Evolutionary conservation across 2,329 filamentous ascomycete genomes (phyloP), one percentile per base, ranked within the genome.

Genomic region (Aspergillus awamori): DNA sequence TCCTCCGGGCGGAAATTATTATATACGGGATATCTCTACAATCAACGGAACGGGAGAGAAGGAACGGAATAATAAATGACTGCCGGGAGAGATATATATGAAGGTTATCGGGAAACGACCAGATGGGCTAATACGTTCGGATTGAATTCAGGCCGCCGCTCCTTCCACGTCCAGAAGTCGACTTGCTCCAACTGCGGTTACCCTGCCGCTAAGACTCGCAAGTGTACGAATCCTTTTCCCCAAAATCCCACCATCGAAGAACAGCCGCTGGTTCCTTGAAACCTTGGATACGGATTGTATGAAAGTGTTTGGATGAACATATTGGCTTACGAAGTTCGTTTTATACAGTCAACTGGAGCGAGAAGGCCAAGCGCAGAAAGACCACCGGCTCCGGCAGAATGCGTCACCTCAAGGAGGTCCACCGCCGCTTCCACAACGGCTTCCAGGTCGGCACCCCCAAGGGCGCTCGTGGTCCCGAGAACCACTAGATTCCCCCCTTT

Each of bases 321-420:
- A 24, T 65, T 68, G 67, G 71, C 72, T 74, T 67, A 75, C 67
- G 69, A 63, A 58, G 59, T 66, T 66, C 69, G 61, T 65, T 54
- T 59, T 53, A 65, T 57, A 80, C 79, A 98, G 94, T 89, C 90
- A 97, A 99, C 91, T 99, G 95, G 95, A 88, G 91, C 82, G 94
- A 98, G 89, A 99, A 99, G 91, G 94, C 93, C 77, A 98, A 98
- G 92, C 88, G 95, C 83, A 96, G 95, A 90, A 98, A 97, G 93
- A 97, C 94, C 79, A 94, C 91, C 80, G 95, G 95, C 77, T 94
- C 92, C 79, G 95, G 95, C 82, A 92, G 95, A 83, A 95, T 93
- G 89, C 89, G 92, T 80, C 92, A 93, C 85, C 87, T 99, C 81
- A 96, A 96, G 87, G 87, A 86, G 77, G 89, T 99, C 80, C 86